A percentile compares a stretch with the other conserved stretches of the same genome.
These are phyloP conservation scores for Gastrolobium bilobum DNA, from an alignment of 306 rosid species.

Conservation along the genomic window DNA sequence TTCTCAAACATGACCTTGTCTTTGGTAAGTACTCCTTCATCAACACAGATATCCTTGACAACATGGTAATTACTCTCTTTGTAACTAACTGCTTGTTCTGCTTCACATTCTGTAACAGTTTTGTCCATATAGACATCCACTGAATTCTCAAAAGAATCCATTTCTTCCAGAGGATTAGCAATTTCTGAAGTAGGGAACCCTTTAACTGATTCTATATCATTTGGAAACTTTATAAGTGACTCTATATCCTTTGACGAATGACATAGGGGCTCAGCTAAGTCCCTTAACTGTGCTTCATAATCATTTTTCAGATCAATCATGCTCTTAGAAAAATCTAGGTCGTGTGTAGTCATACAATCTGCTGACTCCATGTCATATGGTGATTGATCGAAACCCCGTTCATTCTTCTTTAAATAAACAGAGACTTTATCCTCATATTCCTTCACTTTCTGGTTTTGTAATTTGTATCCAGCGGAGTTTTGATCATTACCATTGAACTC, in stretches of 20 bases:
- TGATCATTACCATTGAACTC: constrained; percentile 55
- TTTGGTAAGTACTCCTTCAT: constrained; percentile 67
- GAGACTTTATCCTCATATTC: constrained; percentile 52
- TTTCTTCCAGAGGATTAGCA: constrained; percentile 43
- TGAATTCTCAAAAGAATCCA: constrained; percentile 46
- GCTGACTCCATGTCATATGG: constrained; percentile 41
- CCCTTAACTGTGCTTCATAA: constrained; percentile 38
- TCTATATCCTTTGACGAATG: constrained; percentile 55
- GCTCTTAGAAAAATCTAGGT: constrained; percentile 38
- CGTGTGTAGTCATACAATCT: constrained; percentile 41
- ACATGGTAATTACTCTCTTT: constrained; percentile 63
- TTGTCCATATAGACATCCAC: constrained; percentile 62
- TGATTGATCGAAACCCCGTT: constrained; percentile 47
- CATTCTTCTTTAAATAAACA: constrained; percentile 50
- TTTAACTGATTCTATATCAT: constrained; percentile 44
- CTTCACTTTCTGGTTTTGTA: constrained; percentile 51
- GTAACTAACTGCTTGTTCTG: constrained; percentile 68
- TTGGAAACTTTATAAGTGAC: constrained; percentile 47
- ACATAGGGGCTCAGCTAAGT: constrained; percentile 49
- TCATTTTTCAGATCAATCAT: constrained; percentile 45
- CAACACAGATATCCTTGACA: constrained; percentile 88
- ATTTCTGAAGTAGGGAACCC: constrained; percentile 40
- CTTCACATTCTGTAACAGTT: constrained; percentile 69
- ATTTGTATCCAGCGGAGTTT: constrained; percentile 55
- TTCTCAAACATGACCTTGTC: constrained; percentile 63